A percentile compares a stretch with the other conserved stretches of the same genome.
These are phyloP conservation scores for Flagelloscypha sp. DNA, from an alignment of 768 basidiomycete species.

Conservation along the genomic window DNA sequence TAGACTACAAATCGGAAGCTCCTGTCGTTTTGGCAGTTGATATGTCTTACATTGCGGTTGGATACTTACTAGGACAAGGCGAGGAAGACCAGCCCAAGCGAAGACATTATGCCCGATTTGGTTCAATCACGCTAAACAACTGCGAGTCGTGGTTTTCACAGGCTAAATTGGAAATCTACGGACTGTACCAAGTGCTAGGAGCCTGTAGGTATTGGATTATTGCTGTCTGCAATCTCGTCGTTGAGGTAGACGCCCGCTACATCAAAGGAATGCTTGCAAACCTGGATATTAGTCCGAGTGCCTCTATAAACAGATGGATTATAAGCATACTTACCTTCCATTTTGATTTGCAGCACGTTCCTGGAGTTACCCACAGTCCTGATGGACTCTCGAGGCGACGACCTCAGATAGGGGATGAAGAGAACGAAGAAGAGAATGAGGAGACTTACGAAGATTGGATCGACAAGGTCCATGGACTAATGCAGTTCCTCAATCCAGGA, in stretches of 20 bases:
- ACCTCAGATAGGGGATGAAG: conserved; percentile 12
- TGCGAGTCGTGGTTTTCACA: conserved; percentile 12
- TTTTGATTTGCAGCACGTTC: conserved; percentile 12
- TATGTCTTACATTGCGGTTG: conserved; percentile 8
- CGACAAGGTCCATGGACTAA: conserved; percentile 9
- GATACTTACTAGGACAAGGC: conserved; percentile 9
- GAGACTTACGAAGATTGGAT: conserved; percentile 11
- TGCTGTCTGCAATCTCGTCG: conserved; percentile 7
- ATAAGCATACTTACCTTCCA: conserved; percentile 13
- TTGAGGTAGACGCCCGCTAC: conserved; percentile 18
- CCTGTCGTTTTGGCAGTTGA: conserved; percentile 23
- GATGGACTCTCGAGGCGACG: conserved; percentile 15
- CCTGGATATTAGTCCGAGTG: conserved; percentile 15
- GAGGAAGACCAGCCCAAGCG: conserved; percentile 5
- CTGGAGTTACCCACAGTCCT: conserved; percentile 7
- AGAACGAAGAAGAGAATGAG: conserved; percentile 1
- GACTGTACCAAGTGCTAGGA: conserved; percentile 10
- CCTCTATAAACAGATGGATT: conserved; percentile 18
- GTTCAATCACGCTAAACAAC: conserved; percentile 16
- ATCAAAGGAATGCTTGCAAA: too few species aligned
- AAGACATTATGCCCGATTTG: conserved; percentile 15
- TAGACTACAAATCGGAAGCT: conserved; percentile 22
- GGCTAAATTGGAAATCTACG: conserved; percentile 21
- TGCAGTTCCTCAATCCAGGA: conserved; percentile 20
- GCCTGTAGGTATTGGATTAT: conserved; percentile 11